Conservation (phyloP, 176 grass and related monocot genomes). For the Carex cristatella region DNA sequence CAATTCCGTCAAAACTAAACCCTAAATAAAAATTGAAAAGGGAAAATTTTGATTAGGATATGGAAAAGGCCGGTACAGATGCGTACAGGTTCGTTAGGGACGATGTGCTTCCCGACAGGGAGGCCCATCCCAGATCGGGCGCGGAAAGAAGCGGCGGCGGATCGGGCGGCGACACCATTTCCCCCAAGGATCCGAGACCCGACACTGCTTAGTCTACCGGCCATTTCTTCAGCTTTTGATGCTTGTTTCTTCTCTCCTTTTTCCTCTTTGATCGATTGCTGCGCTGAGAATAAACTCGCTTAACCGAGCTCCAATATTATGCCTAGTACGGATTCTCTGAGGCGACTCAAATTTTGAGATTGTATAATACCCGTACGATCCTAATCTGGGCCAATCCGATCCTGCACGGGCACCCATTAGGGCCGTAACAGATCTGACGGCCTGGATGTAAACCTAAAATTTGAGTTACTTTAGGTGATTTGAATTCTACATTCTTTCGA, state of each 20-base stretch:
- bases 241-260: neutral
- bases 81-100: constrained; percentile 84
- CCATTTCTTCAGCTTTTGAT: constrained; percentile 34
- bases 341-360: no score
- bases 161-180: constrained; percentile 55
- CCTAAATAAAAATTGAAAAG: neutral
- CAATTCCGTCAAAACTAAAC: no score
- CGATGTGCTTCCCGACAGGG: constrained; percentile 82
- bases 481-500: no score
- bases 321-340: neutral
- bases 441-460: no score
- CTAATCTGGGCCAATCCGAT: no score
- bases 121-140: constrained; percentile 88
- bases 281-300: neutral
- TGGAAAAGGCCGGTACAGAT: neutral
- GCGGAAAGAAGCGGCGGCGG: constrained; percentile 56
- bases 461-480: no score
- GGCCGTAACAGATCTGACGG: no score
- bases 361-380: no score
- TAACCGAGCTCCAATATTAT: neutral
- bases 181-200: constrained; percentile 74
- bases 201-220: constrained; percentile 59
- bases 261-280: neutral
- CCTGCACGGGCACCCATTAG: no score
- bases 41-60: neutral